Conservation (phyloP, 2,329 filamentous ascomycete species). For the Alternaria sp. region DNA sequence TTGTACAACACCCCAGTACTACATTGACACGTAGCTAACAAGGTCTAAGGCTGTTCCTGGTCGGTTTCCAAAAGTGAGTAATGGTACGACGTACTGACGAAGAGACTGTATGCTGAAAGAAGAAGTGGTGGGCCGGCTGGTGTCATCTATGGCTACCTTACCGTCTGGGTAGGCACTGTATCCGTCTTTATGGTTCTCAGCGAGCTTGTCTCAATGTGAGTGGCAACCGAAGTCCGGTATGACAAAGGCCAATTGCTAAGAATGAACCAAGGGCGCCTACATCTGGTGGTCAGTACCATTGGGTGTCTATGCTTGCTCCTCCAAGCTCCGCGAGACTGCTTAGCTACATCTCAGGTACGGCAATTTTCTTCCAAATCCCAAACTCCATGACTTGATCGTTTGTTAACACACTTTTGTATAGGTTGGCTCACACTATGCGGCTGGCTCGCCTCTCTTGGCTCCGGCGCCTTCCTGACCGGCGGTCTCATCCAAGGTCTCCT, state of each 20-base stretch:
- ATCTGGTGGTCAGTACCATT: slow-evolving; percentile 47
- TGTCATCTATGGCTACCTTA: slow-evolving; percentile 42
- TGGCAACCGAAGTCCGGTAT: background rate
- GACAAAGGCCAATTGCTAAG: background rate
- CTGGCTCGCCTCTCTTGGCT: slow-evolving; percentile 50
- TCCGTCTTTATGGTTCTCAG: slow-evolving; percentile 38
- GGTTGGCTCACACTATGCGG: slow-evolving; percentile 55
- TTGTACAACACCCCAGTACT: background rate
- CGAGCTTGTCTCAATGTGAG: slow-evolving; percentile 47
- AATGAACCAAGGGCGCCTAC: slow-evolving; percentile 29
- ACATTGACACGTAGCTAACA: slow-evolving; percentile 13
- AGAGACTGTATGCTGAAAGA: background rate
- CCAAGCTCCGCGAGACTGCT: slow-evolving; percentile 47
- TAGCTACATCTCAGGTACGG: slow-evolving; percentile 51
- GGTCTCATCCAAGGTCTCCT: slow-evolving; percentile 43
- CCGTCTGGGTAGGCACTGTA: slow-evolving; percentile 40
- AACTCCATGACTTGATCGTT: background rate
- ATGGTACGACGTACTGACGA: background rate
- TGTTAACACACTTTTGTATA: slow-evolving; percentile 2
- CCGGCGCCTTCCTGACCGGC: slow-evolving; percentile 36
- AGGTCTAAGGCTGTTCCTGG: slow-evolving; percentile 24
- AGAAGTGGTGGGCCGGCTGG: slow-evolving; percentile 41
- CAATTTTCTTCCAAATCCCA: background rate
- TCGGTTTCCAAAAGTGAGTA: slow-evolving; percentile 30
- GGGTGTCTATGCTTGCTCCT: slow-evolving; percentile 54